These are phyloP conservation scores for Kluyveromyces starmeri DNA, from an alignment of 805 yeast species.

Conservation along the genomic window DNA sequence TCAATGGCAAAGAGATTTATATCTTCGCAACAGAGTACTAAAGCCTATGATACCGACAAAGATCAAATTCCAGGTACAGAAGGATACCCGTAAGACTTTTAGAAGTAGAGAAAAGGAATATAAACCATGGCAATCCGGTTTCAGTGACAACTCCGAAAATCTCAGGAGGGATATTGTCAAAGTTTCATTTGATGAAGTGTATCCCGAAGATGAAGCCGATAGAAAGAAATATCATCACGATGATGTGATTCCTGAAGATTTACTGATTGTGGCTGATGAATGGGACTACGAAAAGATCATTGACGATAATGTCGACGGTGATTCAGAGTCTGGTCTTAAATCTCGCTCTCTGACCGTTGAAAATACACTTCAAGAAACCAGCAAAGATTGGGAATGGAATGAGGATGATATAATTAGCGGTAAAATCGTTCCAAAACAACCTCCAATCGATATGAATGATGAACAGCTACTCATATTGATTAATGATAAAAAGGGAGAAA, in stretches of 20 bases:
- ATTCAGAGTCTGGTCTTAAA: neutral
- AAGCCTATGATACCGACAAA: slow-evolving; percentile 42
- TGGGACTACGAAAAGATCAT: slow-evolving; percentile 67
- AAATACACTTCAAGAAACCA: slow-evolving; percentile 20
- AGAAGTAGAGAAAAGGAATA: slow-evolving; percentile 17
- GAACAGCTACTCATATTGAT: slow-evolving; percentile 60
- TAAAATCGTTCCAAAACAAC: slow-evolving; percentile 26
- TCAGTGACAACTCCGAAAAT: slow-evolving; percentile 2
- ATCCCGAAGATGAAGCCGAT: slow-evolving; percentile 9
- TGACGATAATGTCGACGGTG: slow-evolving; percentile 31
- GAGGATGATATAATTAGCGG: slow-evolving; percentile 73
- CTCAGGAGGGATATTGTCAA: slow-evolving; percentile 16
- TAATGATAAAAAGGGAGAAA: slow-evolving; percentile 8
- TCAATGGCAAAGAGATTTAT: slow-evolving; percentile 33
- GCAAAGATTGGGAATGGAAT: slow-evolving; percentile 31
- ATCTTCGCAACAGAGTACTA: slow-evolving; percentile 23
- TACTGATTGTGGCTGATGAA: slow-evolving; percentile 61
- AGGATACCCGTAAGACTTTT: slow-evolving; percentile 44
- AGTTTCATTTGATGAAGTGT: slow-evolving; percentile 17
- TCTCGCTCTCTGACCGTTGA: slow-evolving; percentile 1
- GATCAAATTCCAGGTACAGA: slow-evolving; percentile 42
- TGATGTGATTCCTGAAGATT: slow-evolving; percentile 38
- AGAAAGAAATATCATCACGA: slow-evolving; percentile 12
- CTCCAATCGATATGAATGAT: slow-evolving; percentile 74
- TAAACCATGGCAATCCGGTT: slow-evolving; percentile 7